Percentiles rank a stretch among this genome's conserved stretches.
Evolutionary conservation across 2,329 filamentous ascomycete species (phyloP).

Genomic region (Nothophoma quercina): DNA sequence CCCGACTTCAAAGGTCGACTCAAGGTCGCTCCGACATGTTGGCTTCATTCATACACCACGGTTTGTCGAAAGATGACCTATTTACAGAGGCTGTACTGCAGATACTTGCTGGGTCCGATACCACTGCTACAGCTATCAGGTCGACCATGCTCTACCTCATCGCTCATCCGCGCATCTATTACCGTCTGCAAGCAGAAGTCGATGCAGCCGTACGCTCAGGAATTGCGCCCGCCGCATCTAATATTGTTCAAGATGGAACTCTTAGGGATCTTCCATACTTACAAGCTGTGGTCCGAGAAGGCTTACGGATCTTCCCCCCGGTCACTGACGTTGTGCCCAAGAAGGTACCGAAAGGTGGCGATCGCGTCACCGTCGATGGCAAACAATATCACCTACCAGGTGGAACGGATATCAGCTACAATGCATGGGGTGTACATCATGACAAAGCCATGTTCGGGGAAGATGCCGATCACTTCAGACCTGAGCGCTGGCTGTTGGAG

Average conservation of each 20-base stretch:
- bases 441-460: conserved; percentile 36
- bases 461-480: conserved; percentile 55
- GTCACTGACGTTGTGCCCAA: conserved; percentile 38
- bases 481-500: conserved; percentile 56
- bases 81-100: conserved; percentile 53
- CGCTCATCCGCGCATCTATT: conserved; percentile 55
- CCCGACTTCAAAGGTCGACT: conserved; percentile 44
- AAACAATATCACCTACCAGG: conserved; percentile 35
- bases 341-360: conserved; percentile 36
- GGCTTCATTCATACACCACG: conserved; percentile 58
- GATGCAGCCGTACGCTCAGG: conserved; percentile 42
- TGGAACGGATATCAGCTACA: conserved; percentile 38
- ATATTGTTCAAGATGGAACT: conserved; percentile 57
- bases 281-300: conserved; percentile 56
- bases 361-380: conserved; percentile 29
- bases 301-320: conserved; percentile 50
- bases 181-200: conserved; percentile 56
- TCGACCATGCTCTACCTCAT: conserved; percentile 60
- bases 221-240: conserved; percentile 17
- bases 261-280: conserved; percentile 52
- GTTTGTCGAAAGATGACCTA: conserved; percentile 50
- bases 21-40: conserved; percentile 61
- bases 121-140: conserved; percentile 63
- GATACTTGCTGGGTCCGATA: conserved; percentile 64
- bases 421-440: conserved; percentile 28